Conservation (phyloP, 129 eudicot genomes). For the Deinandra increscens region DNA sequence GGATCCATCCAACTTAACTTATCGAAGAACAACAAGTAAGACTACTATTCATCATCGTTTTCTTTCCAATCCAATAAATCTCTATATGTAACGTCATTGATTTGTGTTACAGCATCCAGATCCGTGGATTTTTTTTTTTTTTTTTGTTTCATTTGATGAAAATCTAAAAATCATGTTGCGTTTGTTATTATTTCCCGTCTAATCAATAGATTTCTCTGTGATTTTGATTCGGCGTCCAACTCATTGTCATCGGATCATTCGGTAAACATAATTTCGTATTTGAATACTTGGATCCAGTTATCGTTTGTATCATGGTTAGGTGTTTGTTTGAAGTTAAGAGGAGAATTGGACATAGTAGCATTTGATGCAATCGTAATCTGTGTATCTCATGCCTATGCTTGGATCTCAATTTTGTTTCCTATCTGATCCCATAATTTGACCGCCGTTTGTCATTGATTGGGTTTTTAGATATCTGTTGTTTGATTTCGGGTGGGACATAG, state of each 20-base stretch:
- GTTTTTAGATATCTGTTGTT: neutral
- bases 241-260: constrained; percentile 18
- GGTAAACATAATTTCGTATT: neutral
- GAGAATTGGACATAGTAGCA: neutral
- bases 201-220: constrained; percentile 11
- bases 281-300: constrained; percentile 18
- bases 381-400: constrained; percentile 10
- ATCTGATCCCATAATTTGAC: constrained; percentile 8
- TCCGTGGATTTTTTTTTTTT: constrained; percentile 2
- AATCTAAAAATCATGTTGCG: neutral
- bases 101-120: constrained; percentile 13
- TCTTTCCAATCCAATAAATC: neutral
- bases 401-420: constrained; percentile 19
- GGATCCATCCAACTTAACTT: constrained; percentile 26
- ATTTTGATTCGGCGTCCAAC: neutral
- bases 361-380: neutral
- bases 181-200: neutral
- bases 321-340: constrained; percentile 3
- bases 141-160: neutral
- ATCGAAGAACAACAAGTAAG: constrained; percentile 28
- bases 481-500: neutral
- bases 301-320: neutral
- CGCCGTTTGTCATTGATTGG: constrained; percentile 12
- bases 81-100: constrained; percentile 1
- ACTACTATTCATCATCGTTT: neutral